Conservation (phyloP, 2,329 filamentous ascomycete species). For the Ophiostoma novo-ulmi region DNA sequence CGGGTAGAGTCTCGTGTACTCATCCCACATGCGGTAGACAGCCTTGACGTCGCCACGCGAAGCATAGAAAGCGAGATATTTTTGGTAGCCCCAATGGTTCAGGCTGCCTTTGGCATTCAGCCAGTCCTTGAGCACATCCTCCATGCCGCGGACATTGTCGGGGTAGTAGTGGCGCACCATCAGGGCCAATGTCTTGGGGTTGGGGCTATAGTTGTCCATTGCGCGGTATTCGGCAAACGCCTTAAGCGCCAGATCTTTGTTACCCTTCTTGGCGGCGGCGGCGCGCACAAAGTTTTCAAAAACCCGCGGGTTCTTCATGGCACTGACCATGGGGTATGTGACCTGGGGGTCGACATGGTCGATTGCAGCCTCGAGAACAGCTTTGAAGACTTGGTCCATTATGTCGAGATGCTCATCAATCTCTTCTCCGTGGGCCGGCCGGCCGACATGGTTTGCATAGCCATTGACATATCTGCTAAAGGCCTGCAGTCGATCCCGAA, state of each 20-base stretch:
- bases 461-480: background rate
- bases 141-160: slow-evolving; percentile 37
- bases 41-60: slow-evolving; percentile 43
- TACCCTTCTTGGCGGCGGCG: slow-evolving; percentile 31
- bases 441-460: background rate
- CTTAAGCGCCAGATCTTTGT: slow-evolving; percentile 34
- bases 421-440: background rate
- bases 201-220: slow-evolving; percentile 38
- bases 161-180: slow-evolving; percentile 42
- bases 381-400: slow-evolving; percentile 14
- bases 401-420: background rate
- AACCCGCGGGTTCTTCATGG: slow-evolving; percentile 37
- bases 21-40: slow-evolving; percentile 43
- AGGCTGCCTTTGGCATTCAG: slow-evolving; percentile 38
- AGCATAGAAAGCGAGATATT: slow-evolving; percentile 48
- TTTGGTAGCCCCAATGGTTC: slow-evolving; percentile 44
- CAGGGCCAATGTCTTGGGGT: slow-evolving; percentile 38
- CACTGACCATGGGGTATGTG: slow-evolving; percentile 38
- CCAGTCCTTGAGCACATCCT: slow-evolving; percentile 48
- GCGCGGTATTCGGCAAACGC: slow-evolving; percentile 46
- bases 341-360: slow-evolving; percentile 26
- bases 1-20: slow-evolving; percentile 38
- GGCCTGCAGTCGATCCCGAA: slow-evolving; percentile 12
- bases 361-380: slow-evolving; percentile 23
- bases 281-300: slow-evolving; percentile 44